Conservation (phyloP, 2,329 filamentous ascomycete genomes). For the Xylariomycetidae sp. region DNA sequence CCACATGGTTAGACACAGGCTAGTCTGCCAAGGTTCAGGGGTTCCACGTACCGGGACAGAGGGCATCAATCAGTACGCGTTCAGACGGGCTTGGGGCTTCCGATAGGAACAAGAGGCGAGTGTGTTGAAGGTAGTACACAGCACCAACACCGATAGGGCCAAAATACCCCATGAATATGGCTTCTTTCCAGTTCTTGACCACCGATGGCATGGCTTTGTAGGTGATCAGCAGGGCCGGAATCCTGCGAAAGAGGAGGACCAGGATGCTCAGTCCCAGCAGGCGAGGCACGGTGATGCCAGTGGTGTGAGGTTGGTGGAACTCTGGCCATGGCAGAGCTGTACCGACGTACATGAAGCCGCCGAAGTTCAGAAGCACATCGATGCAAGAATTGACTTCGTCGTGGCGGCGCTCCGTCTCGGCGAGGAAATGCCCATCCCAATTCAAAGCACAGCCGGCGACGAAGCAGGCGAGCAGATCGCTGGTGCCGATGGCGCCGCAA, state of each 20-base stretch:
- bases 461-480: constrained; percentile 56
- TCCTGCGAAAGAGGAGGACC: constrained; percentile 48
- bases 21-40: background rate
- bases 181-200: constrained; percentile 49
- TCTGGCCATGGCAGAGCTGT: constrained; percentile 48
- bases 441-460: constrained; percentile 53
- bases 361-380: constrained; percentile 54
- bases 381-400: constrained; percentile 56
- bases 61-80: constrained; percentile 29
- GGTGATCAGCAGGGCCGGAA: constrained; percentile 46
- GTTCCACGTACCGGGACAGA: constrained; percentile 23
- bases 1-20: background rate
- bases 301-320: constrained; percentile 45
- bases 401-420: constrained; percentile 48
- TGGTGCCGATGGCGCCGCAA: constrained; percentile 50
- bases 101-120: constrained; percentile 34
- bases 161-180: constrained; percentile 61
- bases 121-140: constrained; percentile 62
- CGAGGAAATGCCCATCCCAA: constrained; percentile 56
- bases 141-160: constrained; percentile 73
- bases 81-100: constrained; percentile 12
- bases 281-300: constrained; percentile 45
- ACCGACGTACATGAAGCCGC: constrained; percentile 55
- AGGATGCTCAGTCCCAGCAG: constrained; percentile 47
- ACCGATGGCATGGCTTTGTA: constrained; percentile 51